These are phyloP conservation scores for Starmera amethionina DNA, from an alignment of 805 yeast species.

Conservation along the genomic window DNA sequence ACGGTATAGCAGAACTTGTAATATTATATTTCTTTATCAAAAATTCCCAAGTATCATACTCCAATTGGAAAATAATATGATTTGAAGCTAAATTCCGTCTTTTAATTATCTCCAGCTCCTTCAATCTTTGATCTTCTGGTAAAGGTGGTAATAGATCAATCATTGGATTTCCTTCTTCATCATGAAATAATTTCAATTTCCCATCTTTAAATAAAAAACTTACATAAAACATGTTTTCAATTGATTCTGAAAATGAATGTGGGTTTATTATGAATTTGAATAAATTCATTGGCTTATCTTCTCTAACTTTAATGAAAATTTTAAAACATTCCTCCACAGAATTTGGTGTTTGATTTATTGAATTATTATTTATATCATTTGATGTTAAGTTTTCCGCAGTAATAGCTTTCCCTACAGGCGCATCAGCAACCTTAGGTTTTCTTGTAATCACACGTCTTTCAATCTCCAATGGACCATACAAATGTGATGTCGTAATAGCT, in stretches of 20 bases:
- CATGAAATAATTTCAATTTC: conserved; percentile 43
- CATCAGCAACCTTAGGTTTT: conserved; percentile 32
- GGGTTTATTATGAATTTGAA: conserved; percentile 70
- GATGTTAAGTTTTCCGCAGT: conserved; percentile 50
- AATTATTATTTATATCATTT: conserved; percentile 36
- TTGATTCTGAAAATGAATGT: conserved; percentile 60
- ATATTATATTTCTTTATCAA: conserved; percentile 48
- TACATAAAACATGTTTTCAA: conserved; percentile 76
- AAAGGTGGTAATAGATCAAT: conserved; percentile 23
- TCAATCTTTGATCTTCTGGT: conserved; percentile 16
- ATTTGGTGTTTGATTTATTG: conserved; percentile 53
- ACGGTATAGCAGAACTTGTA: conserved; percentile 41
- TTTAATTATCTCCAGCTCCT: conserved; percentile 16
- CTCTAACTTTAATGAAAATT: conserved; percentile 24
- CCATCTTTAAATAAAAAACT: conserved; percentile 77
- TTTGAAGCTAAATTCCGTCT: conserved; percentile 24
- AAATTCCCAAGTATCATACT: conserved; percentile 53
- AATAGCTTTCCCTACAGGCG: conserved; percentile 27
- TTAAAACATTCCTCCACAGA: conserved; percentile 48
- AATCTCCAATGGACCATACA: conserved; percentile 62
- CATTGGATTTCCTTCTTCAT: conserved; percentile 36
- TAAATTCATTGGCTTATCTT: conserved; percentile 37
- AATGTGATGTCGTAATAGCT: conserved; percentile 45
- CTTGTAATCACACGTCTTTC: conserved; percentile 35
- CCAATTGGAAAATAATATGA: conserved; percentile 69